Evolutionary conservation across 768 basidiomycete species (phyloP), one percentile per base, ranked within the genome.

Genomic region (Rhodotorula babjevae): DNA sequence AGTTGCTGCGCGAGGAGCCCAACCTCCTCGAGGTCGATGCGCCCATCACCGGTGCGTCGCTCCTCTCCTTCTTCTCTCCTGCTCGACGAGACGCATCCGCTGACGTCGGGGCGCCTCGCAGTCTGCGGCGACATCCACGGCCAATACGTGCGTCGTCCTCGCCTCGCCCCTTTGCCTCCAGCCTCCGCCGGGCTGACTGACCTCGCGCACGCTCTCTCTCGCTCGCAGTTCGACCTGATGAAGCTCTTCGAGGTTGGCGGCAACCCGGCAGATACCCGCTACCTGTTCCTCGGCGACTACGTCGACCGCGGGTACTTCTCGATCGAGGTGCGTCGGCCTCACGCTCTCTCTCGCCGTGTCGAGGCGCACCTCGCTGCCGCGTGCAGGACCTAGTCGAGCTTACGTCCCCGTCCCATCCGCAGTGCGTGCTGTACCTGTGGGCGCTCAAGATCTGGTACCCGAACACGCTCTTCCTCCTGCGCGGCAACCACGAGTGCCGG

Each of bases 401-500:
- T 4, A 25, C 16, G 60, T 29, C 42, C 5, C 27, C 27, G 0
- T 16, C 11, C 19, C n/a, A 0, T 67, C 14, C 36, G 7, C 79
- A 98, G 94, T 98, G 95, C 80, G 95, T 98, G 29, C 84, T 98
- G 59, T 99, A 99, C 81, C 86, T 99, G 42, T 99, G 94, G 94
- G 87, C 93, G 4, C 85, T 99, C 81, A 99, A 99, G 84, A 97
- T 99, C 81, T 97, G 95, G 93, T 98, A 97, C 82, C 96, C 96
- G 63, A 88, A 94, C 77, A 96, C 94, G 40, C 85, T 98, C 50
- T 97, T 95, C 85, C 87, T 99, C 53, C 86, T 99, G 49, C 91
- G 96, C 62, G 96, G 96, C 61, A 99, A 99, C 79, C 96, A 99
- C 82, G 96, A 99, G 84, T 99, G 96, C 81, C 88, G 96, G 61